Base-by-base conservation (phyloP, 176 grass and related monocot genomes). In the Eremochloa ophiuroides region DNA sequence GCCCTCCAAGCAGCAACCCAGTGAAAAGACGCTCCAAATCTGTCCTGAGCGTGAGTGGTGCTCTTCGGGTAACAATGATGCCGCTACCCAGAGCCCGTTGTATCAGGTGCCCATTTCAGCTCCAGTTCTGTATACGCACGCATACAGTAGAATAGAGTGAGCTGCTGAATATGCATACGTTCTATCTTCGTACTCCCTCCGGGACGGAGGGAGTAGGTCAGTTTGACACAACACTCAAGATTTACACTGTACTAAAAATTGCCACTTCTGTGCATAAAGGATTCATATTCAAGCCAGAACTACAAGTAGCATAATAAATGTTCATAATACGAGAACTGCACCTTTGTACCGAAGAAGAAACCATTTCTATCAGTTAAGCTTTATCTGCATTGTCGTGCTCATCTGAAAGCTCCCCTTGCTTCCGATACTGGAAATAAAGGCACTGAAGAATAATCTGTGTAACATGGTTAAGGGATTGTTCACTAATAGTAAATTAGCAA, bases 401-500 rank as follows among this genome's bases (percentile, higher is more conserved):
- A 74, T 76, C 80, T 1, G 46, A 37, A 60, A 31, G 38, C 12
- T 51, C 17, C 23, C 60, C 78, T 50, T 11, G 73, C 46, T 87
- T 83, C 40, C 23, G 76, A 50, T 69, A 78, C 80, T 88, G 31
- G 53, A 86, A 94, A 83, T 94, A 94, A 75, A 91, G 48, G 53
- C 87, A 89, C 66, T 91, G 92, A 77, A 88, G 55, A 73, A 91
- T 82, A 74, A 91, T 91, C 92, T 88, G 28, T 53, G 20, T 7
- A 74, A 65, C 18, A 83, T 74, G 41, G 73, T 88, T 86, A 91
- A 94, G 74, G 70, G 59, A 11, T 48, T 29, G 26, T 70, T 60
- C 59, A 12, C 18, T 4, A 26, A 59, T 11, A 20, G 9, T 26
- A 59, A 59, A 23, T 73, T 16, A 28, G 42, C n/a, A 31, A 26